Base-by-base conservation (phyloP, 495 filamentous ascomycete genomes). In the Lichina pygmaea region DNA sequence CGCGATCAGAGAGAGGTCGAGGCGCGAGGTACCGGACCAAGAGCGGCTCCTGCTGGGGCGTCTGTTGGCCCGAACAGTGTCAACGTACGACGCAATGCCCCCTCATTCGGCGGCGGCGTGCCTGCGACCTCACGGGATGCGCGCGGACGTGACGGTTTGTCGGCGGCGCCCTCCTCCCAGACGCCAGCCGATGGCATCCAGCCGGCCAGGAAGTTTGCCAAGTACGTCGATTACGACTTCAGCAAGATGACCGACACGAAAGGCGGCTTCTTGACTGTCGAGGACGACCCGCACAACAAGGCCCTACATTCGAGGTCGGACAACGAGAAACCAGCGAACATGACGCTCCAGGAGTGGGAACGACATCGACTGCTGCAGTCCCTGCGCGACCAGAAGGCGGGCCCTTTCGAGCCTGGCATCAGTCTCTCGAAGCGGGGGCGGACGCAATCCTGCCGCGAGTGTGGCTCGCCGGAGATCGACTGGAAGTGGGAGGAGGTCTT, bases 161-260 rank as follows among this genome's bases (percentile, higher is more conserved):
- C 53, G 7, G 56, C 53, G 37, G 51, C 53, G 8, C 57, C 49
- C 11, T n/a, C 7, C 8, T 51, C 44, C 44, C 39, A 17, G 41
- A 49, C 40, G 44, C 53, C 37, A 33, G 46, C 33, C 4, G 47
- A 48, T 16, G 53, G 58, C 34, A 80, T 92, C 49, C 70, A 69
- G 47, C 72, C 78, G 2, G 78, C 75, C 43, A 71, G 69, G 46
- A 93, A 86, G 52, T 93, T 94, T 53, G 70, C 74, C 40, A 83
- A 85, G 59, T 95, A 76, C 60, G 81, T 97, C 51, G 89, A 97
- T 48, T 94, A 93, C 58, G 91, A 97, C 62, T 85, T 97, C 51
- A 81, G 77, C 50, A 84, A 84, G 62, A 97, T 97, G 82, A 86
- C 77, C 11, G 89, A 97, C 56, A 94, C 89, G 7, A 93, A 93